These are phyloP conservation scores for Arthromyces matolae DNA, from an alignment of 768 basidiomycete species.

Conservation along the genomic window DNA sequence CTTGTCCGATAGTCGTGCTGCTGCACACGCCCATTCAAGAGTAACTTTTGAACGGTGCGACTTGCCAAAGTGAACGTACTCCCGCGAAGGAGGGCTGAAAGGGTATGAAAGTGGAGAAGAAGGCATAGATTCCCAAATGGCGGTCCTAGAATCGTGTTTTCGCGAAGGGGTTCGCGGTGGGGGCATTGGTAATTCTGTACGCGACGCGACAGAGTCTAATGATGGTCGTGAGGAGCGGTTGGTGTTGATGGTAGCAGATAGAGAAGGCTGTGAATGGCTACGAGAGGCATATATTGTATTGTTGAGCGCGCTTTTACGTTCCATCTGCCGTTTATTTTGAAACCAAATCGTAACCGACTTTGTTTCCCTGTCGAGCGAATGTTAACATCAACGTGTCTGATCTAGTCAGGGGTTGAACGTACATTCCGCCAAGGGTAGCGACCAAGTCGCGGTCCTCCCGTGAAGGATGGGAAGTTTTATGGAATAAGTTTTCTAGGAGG, in stretches of 20 bases:
- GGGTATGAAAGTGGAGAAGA: constrained; percentile 58
- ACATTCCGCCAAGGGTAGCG: constrained; percentile 63
- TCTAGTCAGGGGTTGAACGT: constrained; percentile 24
- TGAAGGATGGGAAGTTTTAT: constrained; percentile 70
- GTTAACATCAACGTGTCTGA: constrained; percentile 11
- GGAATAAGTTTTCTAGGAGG: constrained; percentile 71
- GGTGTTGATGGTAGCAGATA: constrained; percentile 21
- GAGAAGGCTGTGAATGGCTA: constrained; percentile 21
- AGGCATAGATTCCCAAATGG: constrained; percentile 56
- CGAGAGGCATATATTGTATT: constrained; percentile 27
- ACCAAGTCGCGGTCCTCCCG: constrained; percentile 66
- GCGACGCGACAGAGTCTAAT: constrained; percentile 57
- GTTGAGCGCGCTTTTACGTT: constrained; percentile 50
- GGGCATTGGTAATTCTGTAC: constrained; percentile 43
- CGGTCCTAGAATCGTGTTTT: constrained; percentile 31
- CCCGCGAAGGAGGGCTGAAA: constrained; percentile 47
- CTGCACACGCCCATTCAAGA: constrained; percentile 75
- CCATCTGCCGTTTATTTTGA: constrained; percentile 76
- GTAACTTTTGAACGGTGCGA: constrained; percentile 47
- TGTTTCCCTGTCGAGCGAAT: constrained; percentile 43
- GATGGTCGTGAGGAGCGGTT: constrained; percentile 38
- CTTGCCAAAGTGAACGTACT: constrained; percentile 45
- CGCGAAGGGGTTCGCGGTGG: constrained; percentile 40
- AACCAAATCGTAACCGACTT: constrained; percentile 81
- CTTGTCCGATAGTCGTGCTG: constrained; percentile 48